Evolutionary conservation across 805 yeast species (phyloP).

Genomic region (Saccharomyces jurei): DNA sequence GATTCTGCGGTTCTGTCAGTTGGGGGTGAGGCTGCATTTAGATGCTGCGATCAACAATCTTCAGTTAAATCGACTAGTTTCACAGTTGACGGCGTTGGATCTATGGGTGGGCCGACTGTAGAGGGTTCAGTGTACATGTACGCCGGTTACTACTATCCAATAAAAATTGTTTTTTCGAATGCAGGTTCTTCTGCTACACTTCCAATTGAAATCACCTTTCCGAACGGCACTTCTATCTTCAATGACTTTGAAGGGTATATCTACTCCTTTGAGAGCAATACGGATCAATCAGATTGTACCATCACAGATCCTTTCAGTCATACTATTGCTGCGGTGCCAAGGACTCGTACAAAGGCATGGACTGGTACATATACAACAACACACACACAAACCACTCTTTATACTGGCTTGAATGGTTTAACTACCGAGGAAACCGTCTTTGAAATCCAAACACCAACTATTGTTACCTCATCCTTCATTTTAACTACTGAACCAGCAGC

Average conservation of each 20-base stretch:
- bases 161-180: conserved; percentile 16
- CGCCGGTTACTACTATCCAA: conserved; percentile 21
- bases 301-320: not conserved
- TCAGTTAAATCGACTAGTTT: not conserved
- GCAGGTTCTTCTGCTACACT: conserved; percentile 3
- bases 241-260: conserved; percentile 5
- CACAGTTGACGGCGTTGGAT: not conserved
- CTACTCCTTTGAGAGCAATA: conserved; percentile 2
- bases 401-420: not conserved
- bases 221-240: conserved; percentile 7
- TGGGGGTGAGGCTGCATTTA: conserved; percentile 28
- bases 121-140: conserved; percentile 4
- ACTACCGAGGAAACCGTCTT: not conserved
- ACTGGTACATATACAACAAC: not conserved
- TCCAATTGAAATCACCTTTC: conserved; percentile 6
- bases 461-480: not conserved
- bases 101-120: not conserved
- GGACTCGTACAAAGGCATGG: not conserved
- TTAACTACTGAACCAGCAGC: not conserved
- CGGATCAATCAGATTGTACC: not conserved
- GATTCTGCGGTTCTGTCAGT: conserved; percentile 27
- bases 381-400: not conserved
- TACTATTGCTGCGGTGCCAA: not conserved
- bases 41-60: conserved; percentile 25
- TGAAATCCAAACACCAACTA: not conserved